phyloP scores from a whole-genome alignment of 164 flowering plant genomes.

The Berberis thunbergii region DNA sequence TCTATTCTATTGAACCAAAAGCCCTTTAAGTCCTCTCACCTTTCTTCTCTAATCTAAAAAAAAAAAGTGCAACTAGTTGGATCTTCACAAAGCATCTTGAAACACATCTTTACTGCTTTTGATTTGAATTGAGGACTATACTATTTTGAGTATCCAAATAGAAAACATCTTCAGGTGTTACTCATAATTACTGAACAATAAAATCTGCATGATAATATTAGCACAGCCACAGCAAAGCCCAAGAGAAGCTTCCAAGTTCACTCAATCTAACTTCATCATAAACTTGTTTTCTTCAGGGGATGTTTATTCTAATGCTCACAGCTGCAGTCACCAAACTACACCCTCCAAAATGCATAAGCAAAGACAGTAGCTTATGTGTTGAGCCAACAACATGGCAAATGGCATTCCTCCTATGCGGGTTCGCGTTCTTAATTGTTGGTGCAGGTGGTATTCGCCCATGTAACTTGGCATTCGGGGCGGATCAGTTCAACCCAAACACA shows the following conservation, averaged over 20 bases:
- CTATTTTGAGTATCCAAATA: too few species aligned
- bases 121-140: too few species aligned
- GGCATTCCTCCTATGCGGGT: slow-evolving; percentile 40
- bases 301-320: slow-evolving; percentile 54
- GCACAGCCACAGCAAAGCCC: not conserved
- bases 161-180: too few species aligned
- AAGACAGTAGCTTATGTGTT: slow-evolving; percentile 22
- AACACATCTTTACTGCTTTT: too few species aligned
- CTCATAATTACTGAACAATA: too few species aligned
- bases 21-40: too few species aligned
- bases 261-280: not conserved
- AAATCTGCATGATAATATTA: not conserved
- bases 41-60: too few species aligned
- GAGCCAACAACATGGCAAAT: slow-evolving; percentile 56
- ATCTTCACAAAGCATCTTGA: too few species aligned
- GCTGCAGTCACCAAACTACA: slow-evolving; percentile 63
- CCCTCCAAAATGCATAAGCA: slow-evolving; percentile 43
- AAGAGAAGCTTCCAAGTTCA: not conserved
- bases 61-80: too few species aligned
- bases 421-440: slow-evolving; percentile 50
- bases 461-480: slow-evolving; percentile 87
- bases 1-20: too few species aligned
- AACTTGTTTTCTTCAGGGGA: slow-evolving; percentile 34
- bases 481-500: slow-evolving; percentile 73
- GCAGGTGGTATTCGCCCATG: slow-evolving; percentile 76